Evolutionary conservation across 306 rosid genomes (phyloP), one percentile per base, ranked within the genome.

Genomic region (Dryas drummondii): DNA sequence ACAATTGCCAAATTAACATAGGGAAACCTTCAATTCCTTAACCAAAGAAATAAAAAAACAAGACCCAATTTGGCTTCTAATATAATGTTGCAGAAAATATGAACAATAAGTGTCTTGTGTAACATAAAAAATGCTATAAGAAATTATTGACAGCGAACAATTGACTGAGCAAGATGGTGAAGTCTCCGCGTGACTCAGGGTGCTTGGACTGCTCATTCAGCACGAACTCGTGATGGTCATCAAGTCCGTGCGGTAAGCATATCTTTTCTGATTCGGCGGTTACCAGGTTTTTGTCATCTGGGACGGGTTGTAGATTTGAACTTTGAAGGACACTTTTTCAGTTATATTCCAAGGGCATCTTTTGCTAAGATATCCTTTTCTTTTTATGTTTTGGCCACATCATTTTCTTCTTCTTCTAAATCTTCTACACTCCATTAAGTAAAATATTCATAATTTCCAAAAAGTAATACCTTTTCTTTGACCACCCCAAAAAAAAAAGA

Each of bases 131-230:
- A 27, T 32, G 37, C 37, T 32, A 32, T n/a, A 2, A 32, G 2
- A 93, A 97, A 97, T 94, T 94, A 77, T 85, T 94, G 53, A 94
- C 99, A 4, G 93, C 87, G 94, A 75, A 94, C 99, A 80, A 94
- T 94, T 94, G 91, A 76, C n/a, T 94, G 77, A 94, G 99, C 87
- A 94, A 81, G 84, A 94, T 94, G 32, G 92, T 82, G 83, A 94
- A 94, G 78, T 94, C 99, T 1, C 99, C 99, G 32, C 99, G 99
- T 0, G 97, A 90, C 68, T 94, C 97, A 0, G 93, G 92, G 75
- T 82, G 71, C 80, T 83, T 94, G 5, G 97, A 87, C 78, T 94
- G 99, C 85, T 94, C 99, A 74, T 90, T 94, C 76, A 94, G 79
- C 66, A 92, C 99, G 77, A 83, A 92, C 41, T 84, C 0, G 97